Evolutionary conservation across 2,329 filamentous ascomycete genomes (phyloP).

Genomic region (Incumbomyces delicatus): DNA sequence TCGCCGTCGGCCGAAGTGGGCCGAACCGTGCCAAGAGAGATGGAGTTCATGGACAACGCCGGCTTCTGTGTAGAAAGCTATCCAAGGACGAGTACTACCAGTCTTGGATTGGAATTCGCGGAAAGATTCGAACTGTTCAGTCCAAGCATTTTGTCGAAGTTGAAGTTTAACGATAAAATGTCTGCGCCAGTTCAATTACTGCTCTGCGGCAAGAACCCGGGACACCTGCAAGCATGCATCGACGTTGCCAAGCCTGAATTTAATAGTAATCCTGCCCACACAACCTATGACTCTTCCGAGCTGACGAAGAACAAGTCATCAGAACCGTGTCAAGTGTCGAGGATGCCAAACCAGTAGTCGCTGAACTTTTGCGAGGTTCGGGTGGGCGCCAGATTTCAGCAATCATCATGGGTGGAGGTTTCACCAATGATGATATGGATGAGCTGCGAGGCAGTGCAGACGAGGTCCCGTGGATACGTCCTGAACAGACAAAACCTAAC

Average conservation of each 20-base stretch:
- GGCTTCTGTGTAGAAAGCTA: too few relatives aligned
- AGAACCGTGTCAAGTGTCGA: neutral
- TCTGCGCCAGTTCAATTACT: neutral
- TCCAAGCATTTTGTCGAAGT: too few relatives aligned
- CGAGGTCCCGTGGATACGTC: constrained; percentile 2
- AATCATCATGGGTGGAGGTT: constrained; percentile 5
- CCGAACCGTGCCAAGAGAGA: too few relatives aligned
- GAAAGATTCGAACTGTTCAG: too few relatives aligned
- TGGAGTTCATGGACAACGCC: too few relatives aligned
- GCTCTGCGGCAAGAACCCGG: constrained; percentile 3
- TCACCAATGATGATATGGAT: constrained; percentile 1
- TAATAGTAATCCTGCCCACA: neutral
- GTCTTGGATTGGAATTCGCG: too few relatives aligned
- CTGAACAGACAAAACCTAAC: neutral
- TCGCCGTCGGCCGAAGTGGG: too few relatives aligned
- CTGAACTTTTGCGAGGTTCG: neutral
- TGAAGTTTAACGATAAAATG: neutral
- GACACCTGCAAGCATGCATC: constrained; percentile 1
- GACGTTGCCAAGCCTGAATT: constrained; percentile 3
- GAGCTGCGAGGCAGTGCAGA: neutral
- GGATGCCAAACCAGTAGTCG: neutral
- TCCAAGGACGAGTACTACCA: too few relatives aligned
- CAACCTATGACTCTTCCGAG: neutral
- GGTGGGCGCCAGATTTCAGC: neutral
- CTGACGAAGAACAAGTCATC: neutral